Conservation (phyloP, 306 rosid species). For the Morella rubra region DNA sequence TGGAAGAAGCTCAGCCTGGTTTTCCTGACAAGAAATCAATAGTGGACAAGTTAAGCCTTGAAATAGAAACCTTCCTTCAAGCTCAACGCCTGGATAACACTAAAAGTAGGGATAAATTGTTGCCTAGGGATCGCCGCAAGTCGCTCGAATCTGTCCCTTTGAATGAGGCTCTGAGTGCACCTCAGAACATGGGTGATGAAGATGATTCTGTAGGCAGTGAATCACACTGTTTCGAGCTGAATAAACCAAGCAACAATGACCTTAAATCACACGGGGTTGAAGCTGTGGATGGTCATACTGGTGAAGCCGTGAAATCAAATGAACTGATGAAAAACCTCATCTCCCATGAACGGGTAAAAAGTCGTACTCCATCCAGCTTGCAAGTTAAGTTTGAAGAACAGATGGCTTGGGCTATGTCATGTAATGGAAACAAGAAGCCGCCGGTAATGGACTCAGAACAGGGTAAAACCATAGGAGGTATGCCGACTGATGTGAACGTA, state of each 20-base stretch:
- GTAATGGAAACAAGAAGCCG: constrained; percentile 49
- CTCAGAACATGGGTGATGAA: constrained; percentile 68
- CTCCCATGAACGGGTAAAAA: constrained; percentile 57
- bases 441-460: constrained; percentile 43
- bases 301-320: constrained; percentile 45
- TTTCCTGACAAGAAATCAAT: constrained; percentile 51
- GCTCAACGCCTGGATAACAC: constrained; percentile 47
- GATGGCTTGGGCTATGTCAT: constrained; percentile 67
- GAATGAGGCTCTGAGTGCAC: constrained; percentile 80
- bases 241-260: constrained; percentile 56
- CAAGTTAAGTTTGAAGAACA: constrained; percentile 85
- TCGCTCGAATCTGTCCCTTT: constrained; percentile 82
- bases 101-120: constrained; percentile 38
- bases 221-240: constrained; percentile 92
- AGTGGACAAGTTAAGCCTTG: constrained; percentile 77
- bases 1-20: constrained; percentile 61
- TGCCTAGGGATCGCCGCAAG: constrained; percentile 53
- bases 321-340: constrained; percentile 42
- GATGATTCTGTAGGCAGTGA: constrained; percentile 76
- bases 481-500: constrained; percentile 41
- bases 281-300: constrained; percentile 29
- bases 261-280: constrained; percentile 42
- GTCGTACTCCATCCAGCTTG: constrained; percentile 62
- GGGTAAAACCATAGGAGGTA: constrained; percentile 42
- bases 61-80: constrained; percentile 84